Conservation (phyloP, 768 basidiomycete species). For the Collybia sp. region DNA sequence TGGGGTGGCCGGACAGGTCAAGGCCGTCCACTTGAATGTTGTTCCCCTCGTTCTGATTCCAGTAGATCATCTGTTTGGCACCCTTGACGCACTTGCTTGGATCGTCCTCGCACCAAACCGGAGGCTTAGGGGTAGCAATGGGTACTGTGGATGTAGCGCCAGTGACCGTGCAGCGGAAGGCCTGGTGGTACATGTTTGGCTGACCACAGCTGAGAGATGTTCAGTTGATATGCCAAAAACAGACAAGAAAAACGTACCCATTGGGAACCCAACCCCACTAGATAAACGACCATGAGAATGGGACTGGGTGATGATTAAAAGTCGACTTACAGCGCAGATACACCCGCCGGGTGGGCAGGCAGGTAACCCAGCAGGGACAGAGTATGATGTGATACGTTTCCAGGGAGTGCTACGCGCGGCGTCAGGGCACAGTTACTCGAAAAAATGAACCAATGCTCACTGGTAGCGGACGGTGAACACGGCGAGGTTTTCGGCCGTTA, state of each 20-base stretch:
- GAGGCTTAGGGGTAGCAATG: constrained; percentile 36
- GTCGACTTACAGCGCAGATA: constrained; percentile 41
- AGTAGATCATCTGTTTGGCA: constrained; percentile 52
- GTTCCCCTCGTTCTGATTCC: constrained; percentile 45
- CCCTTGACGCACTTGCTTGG: constrained; percentile 36
- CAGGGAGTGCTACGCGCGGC: constrained; percentile 40
- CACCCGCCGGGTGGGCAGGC: constrained; percentile 47
- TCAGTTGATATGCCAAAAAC: background rate
- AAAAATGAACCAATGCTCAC: constrained; percentile 16
- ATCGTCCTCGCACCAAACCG: constrained; percentile 50
- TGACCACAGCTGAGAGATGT: constrained; percentile 37
- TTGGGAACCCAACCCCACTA: constrained; percentile 55
- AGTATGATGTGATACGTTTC: constrained; percentile 41
- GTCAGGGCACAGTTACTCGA: background rate
- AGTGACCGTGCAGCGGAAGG: constrained; percentile 46
- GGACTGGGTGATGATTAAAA: background rate
- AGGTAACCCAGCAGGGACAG: constrained; percentile 44
- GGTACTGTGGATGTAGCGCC: constrained; percentile 32
- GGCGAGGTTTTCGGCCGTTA: constrained; percentile 42
- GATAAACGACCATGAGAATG: constrained; percentile 1
- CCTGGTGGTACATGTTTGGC: constrained; percentile 47
- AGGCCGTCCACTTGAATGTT: constrained; percentile 40
- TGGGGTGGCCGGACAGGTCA: constrained; percentile 31
- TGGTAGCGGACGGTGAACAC: constrained; percentile 48
- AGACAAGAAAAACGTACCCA: constrained; percentile 20